These are phyloP conservation scores for Candida jianshihensis DNA, from an alignment of 805 yeast species.

Conservation along the genomic window DNA sequence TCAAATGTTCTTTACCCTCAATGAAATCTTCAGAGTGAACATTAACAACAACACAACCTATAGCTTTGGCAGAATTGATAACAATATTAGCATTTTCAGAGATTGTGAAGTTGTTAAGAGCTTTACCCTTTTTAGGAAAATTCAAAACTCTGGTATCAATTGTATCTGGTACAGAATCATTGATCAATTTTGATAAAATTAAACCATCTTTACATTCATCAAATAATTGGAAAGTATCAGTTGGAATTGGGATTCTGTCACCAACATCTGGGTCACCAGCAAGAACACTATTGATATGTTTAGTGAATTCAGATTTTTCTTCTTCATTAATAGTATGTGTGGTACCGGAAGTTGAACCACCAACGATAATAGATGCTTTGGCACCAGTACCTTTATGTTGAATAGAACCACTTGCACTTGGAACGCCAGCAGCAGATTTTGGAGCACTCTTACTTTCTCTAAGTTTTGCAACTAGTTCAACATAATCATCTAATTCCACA, in stretches of 20 bases:
- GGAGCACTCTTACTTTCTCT: slow-evolving; percentile 42
- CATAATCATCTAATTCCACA: slow-evolving; percentile 93
- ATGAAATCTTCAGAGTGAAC: slow-evolving; percentile 94
- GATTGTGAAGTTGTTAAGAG: slow-evolving; percentile 89
- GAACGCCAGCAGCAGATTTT: slow-evolving; percentile 18
- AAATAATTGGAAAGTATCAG: slow-evolving; percentile 90
- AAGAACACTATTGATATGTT: slow-evolving; percentile 88
- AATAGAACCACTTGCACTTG: slow-evolving; percentile 24
- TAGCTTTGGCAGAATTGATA: slow-evolving; percentile 96
- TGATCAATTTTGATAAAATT: slow-evolving; percentile 85
- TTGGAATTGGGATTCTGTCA: slow-evolving; percentile 78
- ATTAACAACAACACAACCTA: slow-evolving; percentile 96
- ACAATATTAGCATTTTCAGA: slow-evolving; percentile 96
- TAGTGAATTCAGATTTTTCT: slow-evolving; percentile 91
- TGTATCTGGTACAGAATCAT: slow-evolving; percentile 97
- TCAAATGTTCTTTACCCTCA: slow-evolving; percentile 90
- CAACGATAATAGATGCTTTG: slow-evolving; percentile 72
- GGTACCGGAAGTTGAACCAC: slow-evolving; percentile 85
- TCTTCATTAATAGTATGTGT: slow-evolving; percentile 96
- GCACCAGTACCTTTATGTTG: slow-evolving; percentile 48
- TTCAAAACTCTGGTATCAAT: slow-evolving; percentile 96
- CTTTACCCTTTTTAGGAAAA: slow-evolving; percentile 72
- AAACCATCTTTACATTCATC: slow-evolving; percentile 96
- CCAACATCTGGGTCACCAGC: slow-evolving; percentile 87
- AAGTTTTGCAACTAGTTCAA: slow-evolving; percentile 73